Conservation (phyloP, 2,329 filamentous ascomycete genomes). For the Talaromyces sp. region DNA sequence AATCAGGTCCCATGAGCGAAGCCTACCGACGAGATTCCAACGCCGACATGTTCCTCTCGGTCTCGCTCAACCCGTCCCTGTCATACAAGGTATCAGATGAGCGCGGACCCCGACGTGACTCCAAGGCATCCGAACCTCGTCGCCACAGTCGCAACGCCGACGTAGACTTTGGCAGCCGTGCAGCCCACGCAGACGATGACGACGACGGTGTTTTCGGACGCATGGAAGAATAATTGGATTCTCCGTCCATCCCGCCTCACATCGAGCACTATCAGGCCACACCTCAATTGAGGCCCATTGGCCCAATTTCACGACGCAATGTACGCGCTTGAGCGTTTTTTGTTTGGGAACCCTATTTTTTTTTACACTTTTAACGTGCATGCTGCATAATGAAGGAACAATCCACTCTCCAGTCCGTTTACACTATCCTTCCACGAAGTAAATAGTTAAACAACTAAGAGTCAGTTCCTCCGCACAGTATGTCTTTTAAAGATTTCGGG, state of each 20-base stretch:
- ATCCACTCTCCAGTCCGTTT: constrained; percentile 5
- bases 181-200: constrained; percentile 76
- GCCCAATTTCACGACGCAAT: constrained; percentile 37
- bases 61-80: constrained; percentile 47
- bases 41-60: constrained; percentile 44
- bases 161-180: constrained; percentile 38
- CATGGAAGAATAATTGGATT: constrained; percentile 76
- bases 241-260: constrained; percentile 1
- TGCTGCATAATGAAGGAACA: constrained; percentile 21
- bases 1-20: constrained; percentile 43
- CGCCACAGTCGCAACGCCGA: constrained; percentile 38
- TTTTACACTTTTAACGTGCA: constrained; percentile 25
- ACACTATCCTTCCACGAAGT: background rate
- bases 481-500: constrained; percentile 22
- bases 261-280: constrained; percentile 2
- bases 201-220: constrained; percentile 94
- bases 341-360: constrained; percentile 24
- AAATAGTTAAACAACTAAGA: too few relatives aligned
- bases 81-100: constrained; percentile 54
- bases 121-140: constrained; percentile 45
- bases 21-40: constrained; percentile 39
- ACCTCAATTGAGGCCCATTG: constrained; percentile 6
- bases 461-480: constrained; percentile 17
- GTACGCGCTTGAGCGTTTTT: constrained; percentile 43
- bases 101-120: constrained; percentile 69